Conservation (phyloP, 2,329 filamentous ascomycete species). For the Aureobasidium sp. region DNA sequence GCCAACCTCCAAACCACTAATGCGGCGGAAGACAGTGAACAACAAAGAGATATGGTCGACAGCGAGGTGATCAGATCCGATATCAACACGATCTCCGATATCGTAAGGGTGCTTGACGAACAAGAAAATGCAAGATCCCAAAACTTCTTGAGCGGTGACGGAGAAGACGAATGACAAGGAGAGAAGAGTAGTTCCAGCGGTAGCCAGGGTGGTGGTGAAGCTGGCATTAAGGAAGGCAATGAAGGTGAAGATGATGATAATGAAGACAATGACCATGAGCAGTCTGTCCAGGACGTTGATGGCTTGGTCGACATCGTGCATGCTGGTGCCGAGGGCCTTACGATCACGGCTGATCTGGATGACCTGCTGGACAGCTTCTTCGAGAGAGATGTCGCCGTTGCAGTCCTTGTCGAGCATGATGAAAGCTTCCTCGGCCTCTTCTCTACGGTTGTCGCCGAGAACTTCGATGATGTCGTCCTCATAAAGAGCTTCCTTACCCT, state of each 20-base stretch:
- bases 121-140: constrained; percentile 97
- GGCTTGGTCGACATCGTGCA: constrained; percentile 96
- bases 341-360: constrained; percentile 76
- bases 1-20: constrained; percentile 66
- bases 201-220: constrained; percentile 77
- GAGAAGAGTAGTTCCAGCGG: constrained; percentile 82
- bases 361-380: constrained; percentile 88
- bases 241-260: constrained; percentile 56
- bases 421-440: constrained; percentile 82
- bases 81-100: constrained; percentile 87
- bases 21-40: constrained; percentile 82
- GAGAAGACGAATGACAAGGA: constrained; percentile 97
- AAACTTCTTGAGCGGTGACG: constrained; percentile 82
- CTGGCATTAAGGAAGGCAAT: constrained; percentile 82
- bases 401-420: constrained; percentile 69
- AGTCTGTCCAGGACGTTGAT: constrained; percentile 85
- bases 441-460: constrained; percentile 62
- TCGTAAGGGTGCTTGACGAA: constrained; percentile 99
- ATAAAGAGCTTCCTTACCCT: constrained; percentile 72
- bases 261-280: constrained; percentile 68
- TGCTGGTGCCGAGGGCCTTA: constrained; percentile 81
- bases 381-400: constrained; percentile 89
- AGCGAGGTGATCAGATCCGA: constrained; percentile 59
- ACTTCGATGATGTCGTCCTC: constrained; percentile 81
- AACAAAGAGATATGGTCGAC: constrained; percentile 93